These are phyloP conservation scores for Leishmania martiniquensis DNA, from an alignment of 208 protist genomes.

Conservation along the genomic window DNA sequence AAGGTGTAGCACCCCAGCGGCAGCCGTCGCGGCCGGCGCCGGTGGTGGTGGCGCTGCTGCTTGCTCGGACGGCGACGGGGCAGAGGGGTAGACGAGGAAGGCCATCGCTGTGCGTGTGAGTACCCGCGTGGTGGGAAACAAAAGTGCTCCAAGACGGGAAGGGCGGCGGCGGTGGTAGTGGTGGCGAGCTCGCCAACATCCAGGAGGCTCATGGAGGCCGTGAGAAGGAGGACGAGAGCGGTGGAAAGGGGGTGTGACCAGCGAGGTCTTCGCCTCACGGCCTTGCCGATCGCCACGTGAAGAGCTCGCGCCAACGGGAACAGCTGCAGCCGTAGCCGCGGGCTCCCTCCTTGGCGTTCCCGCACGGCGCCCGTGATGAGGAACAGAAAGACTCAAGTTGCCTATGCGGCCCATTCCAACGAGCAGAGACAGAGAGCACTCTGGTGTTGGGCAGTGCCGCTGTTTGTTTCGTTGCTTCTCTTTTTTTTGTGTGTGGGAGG, in stretches of 20 bases:
- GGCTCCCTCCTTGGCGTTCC: not conserved
- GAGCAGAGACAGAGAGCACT: not conserved
- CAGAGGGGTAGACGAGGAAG: not conserved
- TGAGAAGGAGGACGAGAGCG: not conserved
- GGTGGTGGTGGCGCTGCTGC: not conserved
- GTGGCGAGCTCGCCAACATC: not conserved
- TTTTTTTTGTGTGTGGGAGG: not conserved
- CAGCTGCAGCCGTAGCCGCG: not conserved
- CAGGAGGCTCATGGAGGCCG: not conserved
- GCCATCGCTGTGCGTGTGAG: conserved; percentile 6
- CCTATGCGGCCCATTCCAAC: not conserved
- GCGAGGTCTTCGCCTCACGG: not conserved
- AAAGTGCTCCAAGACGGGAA: not conserved
- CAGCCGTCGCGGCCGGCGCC: conserved; percentile 12
- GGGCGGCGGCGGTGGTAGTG: not conserved
- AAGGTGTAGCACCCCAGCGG: conserved; percentile 50
- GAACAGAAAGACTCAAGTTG: not conserved
- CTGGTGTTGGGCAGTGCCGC: not conserved
- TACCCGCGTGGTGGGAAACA: not conserved
- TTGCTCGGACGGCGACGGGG: not conserved
- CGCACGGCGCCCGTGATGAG: not conserved
- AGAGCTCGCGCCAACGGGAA: not conserved
- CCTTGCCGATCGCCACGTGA: no score
- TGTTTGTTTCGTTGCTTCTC: not conserved
- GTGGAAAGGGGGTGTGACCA: not conserved